phyloP scores from a whole-genome alignment of 306 rosid species.

The Hylodesmum podocarpum region DNA sequence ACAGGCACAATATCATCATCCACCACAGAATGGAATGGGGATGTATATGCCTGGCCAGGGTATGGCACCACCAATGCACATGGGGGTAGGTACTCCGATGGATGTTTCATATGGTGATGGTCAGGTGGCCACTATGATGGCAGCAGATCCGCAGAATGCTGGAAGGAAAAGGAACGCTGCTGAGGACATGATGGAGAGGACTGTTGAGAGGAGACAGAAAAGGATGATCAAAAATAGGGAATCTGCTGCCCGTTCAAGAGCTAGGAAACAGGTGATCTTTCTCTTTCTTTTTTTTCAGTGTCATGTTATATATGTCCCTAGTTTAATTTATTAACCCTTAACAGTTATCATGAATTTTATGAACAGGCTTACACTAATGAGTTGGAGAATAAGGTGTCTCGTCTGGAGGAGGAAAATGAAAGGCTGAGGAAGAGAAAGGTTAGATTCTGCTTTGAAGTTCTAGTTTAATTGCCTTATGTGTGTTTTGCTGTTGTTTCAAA shows the following conservation, averaged over 20 bases:
- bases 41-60: conserved; percentile 73
- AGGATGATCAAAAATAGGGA: conserved; percentile 98
- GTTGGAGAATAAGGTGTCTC: conserved; percentile 87
- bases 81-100: conserved; percentile 61
- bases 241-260: conserved; percentile 99
- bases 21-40: conserved; percentile 74
- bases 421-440: conserved; percentile 91
- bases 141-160: conserved; percentile 60
- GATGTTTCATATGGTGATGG: conserved; percentile 66
- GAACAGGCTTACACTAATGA: conserved; percentile 94
- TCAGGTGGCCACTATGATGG: conserved; percentile 75
- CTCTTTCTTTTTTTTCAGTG: neutral
- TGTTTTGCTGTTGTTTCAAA: conserved; percentile 11
- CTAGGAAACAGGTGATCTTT: conserved; percentile 85
- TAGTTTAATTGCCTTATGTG: neutral
- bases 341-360: neutral
- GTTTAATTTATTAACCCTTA: neutral
- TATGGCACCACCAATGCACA: conserved; percentile 63
- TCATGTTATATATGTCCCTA: neutral
- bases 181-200: conserved; percentile 76
- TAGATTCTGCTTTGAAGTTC: conserved; percentile 35
- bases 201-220: conserved; percentile 95
- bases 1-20: conserved; percentile 70
- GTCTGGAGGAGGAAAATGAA: conserved; percentile 93
- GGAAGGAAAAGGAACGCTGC: conserved; percentile 81